Base-by-base conservation (phyloP, 768 basidiomycete genomes). In the Amanita polypyramis region DNA sequence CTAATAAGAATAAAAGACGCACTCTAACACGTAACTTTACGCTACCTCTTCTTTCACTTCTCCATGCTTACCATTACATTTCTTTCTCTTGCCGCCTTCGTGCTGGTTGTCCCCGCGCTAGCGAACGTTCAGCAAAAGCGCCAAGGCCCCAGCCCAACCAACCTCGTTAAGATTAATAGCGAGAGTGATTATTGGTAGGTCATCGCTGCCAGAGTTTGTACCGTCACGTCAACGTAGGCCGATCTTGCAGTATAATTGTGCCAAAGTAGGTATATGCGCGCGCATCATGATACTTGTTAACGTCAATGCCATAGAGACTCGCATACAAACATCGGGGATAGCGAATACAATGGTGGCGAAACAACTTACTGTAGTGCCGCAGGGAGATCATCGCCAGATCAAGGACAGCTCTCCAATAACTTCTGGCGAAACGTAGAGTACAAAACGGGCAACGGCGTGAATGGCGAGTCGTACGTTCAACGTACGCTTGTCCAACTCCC, bases 311-410 rank as follows among this genome's bases (percentile, higher is more conserved):
- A 27, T 9, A 74, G 75, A 19, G 57, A 69, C 47, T 57, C 68
- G 0, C 66, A 76, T 54, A 79, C 75, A n/a, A 65, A 76, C 51
- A 70, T 80, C 43, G 78, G 78, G 14, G 75, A 76, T 50, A 74
- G 70, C 51, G 76, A 79, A 54, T 66, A 72, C 50, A 70, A 75
- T 0, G 76, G 76, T 14, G 76, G 76, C 5, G 76, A 69, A 62
- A 70, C 70, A 52, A 71, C 71, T 0, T 79, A 77, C 55, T 79
- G 77, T 54, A 72, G 76, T 1, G 55, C 70, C 2, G 55, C 59
- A 0, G 75, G 67, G 0, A 60, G 60, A 20, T 66, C 60, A 53
- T 68, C 70, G 0, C 33, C 60, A n/a, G 51, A 54, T 9, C 76
- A 78, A 54, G 76, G 77, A n/a, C 56, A 63, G 47, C 60, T 78